These are phyloP conservation scores for Nakazawaea laoshanensis DNA, from an alignment of 805 yeast species.

Conservation along the genomic window DNA sequence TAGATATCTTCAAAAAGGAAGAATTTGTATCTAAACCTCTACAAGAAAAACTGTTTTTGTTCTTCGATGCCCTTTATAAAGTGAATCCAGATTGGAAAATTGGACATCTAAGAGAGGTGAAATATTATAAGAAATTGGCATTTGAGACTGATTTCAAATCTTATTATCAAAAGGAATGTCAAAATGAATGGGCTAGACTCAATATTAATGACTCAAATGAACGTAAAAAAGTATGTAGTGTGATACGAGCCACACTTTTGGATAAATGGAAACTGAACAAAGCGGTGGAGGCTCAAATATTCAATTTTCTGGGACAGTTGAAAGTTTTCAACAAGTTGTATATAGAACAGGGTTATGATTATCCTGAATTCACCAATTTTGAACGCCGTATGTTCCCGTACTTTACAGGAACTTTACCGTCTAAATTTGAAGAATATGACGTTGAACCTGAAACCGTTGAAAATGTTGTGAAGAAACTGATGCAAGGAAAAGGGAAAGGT, in stretches of 20 bases:
- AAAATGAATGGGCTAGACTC: slow-evolving; percentile 13
- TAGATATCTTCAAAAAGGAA: slow-evolving; percentile 3
- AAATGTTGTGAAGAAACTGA: too few species aligned
- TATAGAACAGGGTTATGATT: not conserved
- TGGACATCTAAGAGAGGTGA: not conserved
- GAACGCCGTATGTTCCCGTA: slow-evolving; percentile 11
- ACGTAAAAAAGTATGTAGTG: slow-evolving; percentile 5
- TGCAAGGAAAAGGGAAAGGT: slow-evolving; percentile 29
- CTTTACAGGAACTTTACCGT: slow-evolving; percentile 6
- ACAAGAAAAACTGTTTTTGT: slow-evolving; percentile 31
- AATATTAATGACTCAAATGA: slow-evolving; percentile 2
- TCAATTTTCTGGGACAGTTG: slow-evolving; percentile 15
- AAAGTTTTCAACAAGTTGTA: slow-evolving; percentile 19
- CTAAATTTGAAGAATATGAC: slow-evolving; percentile 5
- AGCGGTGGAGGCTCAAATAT: slow-evolving; percentile 14
- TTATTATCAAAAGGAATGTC: slow-evolving; percentile 18
- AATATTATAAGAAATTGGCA: slow-evolving; percentile 6
- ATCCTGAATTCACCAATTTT: slow-evolving; percentile 11
- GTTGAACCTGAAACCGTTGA: not conserved
- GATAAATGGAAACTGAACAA: slow-evolving; percentile 8
- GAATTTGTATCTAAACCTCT: slow-evolving; percentile 19
- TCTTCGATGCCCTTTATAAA: slow-evolving; percentile 33
- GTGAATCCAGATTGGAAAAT: slow-evolving; percentile 33
- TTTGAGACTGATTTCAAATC: slow-evolving; percentile 1
- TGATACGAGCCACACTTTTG: slow-evolving; percentile 12